A percentile compares a stretch with the other conserved stretches of the same genome.
Conservation (phyloP, 2,329 filamentous ascomycete species). For the Aspergillus versicolor region DNA sequence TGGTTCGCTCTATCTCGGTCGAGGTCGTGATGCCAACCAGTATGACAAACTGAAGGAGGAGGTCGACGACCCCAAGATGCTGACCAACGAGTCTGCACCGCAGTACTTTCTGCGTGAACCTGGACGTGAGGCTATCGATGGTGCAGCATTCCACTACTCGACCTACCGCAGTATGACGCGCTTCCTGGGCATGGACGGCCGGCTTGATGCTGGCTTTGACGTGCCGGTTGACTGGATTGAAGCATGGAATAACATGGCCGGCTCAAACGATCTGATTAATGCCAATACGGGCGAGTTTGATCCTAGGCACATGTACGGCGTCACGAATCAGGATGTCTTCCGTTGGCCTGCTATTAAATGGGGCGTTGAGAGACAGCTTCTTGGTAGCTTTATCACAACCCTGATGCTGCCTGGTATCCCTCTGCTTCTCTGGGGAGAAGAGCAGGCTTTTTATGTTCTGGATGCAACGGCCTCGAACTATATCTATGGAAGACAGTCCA, state of each 20-base stretch:
- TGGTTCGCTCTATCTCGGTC: slow-evolving; percentile 60
- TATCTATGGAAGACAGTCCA: slow-evolving; percentile 63
- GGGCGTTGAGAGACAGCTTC: slow-evolving; percentile 57
- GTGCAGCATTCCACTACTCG: slow-evolving; percentile 63
- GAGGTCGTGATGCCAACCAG: slow-evolving; percentile 57
- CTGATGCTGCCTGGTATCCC: slow-evolving; percentile 62
- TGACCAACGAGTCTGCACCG: slow-evolving; percentile 32
- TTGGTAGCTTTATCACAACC: slow-evolving; percentile 60
- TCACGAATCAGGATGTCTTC: slow-evolving; percentile 66
- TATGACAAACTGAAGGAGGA: slow-evolving; percentile 45
- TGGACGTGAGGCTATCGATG: slow-evolving; percentile 56
- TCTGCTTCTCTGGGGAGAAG: slow-evolving; percentile 63
- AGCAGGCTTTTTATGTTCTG: slow-evolving; percentile 63
- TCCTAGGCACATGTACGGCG: slow-evolving; percentile 64
- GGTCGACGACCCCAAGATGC: slow-evolving; percentile 23
- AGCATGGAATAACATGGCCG: slow-evolving; percentile 57
- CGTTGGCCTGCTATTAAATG: slow-evolving; percentile 61
- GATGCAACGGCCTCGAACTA: slow-evolving; percentile 66
- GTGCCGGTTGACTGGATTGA: slow-evolving; percentile 55
- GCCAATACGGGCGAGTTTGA: slow-evolving; percentile 62
- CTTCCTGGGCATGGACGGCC: slow-evolving; percentile 61
- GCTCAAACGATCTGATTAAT: slow-evolving; percentile 61
- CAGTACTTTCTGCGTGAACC: slow-evolving; percentile 54
- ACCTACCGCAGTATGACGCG: slow-evolving; percentile 63
- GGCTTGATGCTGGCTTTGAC: slow-evolving; percentile 55